phyloP scores from a whole-genome alignment of 108 stramenopile genomes.

The Nannochloropsis gaditana region DNA sequence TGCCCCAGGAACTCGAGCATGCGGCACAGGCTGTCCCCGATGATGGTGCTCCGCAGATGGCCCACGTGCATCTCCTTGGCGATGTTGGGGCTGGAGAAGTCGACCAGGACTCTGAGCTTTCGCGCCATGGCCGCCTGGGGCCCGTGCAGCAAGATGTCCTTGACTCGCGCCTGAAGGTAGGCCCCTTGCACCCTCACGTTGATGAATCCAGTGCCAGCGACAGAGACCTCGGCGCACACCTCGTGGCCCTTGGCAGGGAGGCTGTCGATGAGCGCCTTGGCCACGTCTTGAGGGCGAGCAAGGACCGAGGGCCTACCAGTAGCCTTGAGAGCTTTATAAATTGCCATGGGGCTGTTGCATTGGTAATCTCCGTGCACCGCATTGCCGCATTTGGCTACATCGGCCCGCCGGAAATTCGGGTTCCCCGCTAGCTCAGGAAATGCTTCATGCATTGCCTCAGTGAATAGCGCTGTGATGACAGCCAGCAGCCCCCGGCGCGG shows the following conservation, averaged over 20 bases:
- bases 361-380: slow-evolving; percentile 73
- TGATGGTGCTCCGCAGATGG: slow-evolving; percentile 94
- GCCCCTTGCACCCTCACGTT: slow-evolving; percentile 72
- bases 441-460: slow-evolving; percentile 5
- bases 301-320: slow-evolving; percentile 18
- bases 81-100: slow-evolving; percentile 98
- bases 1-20: slow-evolving; percentile 86
- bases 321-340: slow-evolving; percentile 77
- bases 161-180: slow-evolving; percentile 62
- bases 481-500: slow-evolving; percentile 19
- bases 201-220: slow-evolving; percentile 58
- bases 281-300: slow-evolving; percentile 66
- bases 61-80: slow-evolving; percentile 99
- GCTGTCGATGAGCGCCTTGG: slow-evolving; percentile 61
- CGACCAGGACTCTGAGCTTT: slow-evolving; percentile 70
- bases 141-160: slow-evolving; percentile 26
- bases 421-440: slow-evolving; percentile 20
- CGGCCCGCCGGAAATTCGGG: neutral
- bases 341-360: slow-evolving; percentile 90
- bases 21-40: slow-evolving; percentile 92
- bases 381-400: slow-evolving; percentile 27
- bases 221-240: slow-evolving; percentile 17
- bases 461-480: slow-evolving; percentile 1
- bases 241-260: slow-evolving; percentile 52
- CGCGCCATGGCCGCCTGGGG: slow-evolving; percentile 18